phyloP scores from a whole-genome alignment of 345 rosid species.

The Schrenkiella parvula region DNA sequence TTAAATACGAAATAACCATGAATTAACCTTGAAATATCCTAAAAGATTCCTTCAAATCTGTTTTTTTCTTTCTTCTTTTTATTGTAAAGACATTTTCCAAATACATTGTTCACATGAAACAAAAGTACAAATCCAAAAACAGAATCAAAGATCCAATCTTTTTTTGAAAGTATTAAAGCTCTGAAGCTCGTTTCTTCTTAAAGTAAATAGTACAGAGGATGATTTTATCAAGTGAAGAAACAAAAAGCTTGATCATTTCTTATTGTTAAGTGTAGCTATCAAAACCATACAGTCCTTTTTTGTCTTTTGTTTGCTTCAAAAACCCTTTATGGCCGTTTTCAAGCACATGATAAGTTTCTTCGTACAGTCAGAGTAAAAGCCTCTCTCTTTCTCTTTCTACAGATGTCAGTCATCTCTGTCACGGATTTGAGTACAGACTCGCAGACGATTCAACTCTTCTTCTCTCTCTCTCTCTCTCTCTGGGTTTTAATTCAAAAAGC shows the following conservation, averaged over 20 bases:
- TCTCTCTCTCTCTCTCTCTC: conserved; percentile 1
- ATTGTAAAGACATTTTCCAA: not conserved
- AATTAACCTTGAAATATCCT: not conserved
- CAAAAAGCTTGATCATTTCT: not conserved
- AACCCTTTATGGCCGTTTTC: conserved; percentile 31
- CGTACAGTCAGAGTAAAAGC: conserved; percentile 30
- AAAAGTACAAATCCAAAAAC: conserved; percentile 20
- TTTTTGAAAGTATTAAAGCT: conserved; percentile 1
- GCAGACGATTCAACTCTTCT: conserved; percentile 15
- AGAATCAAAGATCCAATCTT: conserved; percentile 21
- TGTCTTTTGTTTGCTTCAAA: conserved; percentile 15
- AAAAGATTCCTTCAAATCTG: not conserved
- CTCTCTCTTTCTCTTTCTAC: conserved; percentile 16
- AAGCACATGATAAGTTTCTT: conserved; percentile 29
- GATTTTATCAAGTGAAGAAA: conserved; percentile 8
- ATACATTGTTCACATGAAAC: conserved; percentile 17
- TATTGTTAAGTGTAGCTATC: conserved; percentile 33
- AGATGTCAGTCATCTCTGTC: conserved; percentile 33
- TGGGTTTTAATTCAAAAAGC: conserved; percentile 33
- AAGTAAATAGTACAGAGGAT: conserved; percentile 11
- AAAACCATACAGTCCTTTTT: conserved; percentile 20
- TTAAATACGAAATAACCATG: not conserved
- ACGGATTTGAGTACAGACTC: conserved; percentile 31
- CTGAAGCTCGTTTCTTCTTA: not conserved
- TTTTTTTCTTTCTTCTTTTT: not conserved